Percentiles rank a stretch among this genome's conserved stretches.
phyloP scores from a whole-genome alignment of 495 filamentous ascomycete species.

The Trypethelium eluteriae region DNA sequence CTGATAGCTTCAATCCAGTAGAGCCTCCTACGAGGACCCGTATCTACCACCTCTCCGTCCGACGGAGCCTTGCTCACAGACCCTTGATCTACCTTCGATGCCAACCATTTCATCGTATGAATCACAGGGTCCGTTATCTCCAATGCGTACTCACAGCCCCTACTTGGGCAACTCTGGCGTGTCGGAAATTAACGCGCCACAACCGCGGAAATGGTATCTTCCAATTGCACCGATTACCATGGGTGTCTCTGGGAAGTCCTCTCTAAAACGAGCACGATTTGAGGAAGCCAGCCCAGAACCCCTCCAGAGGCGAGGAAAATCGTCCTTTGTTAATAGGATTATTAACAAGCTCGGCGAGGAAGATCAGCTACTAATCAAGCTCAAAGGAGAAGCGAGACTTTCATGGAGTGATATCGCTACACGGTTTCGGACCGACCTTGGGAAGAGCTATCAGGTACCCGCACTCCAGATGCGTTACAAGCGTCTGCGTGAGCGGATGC shows the following conservation, averaged over 20 bases:
- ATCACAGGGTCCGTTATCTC: constrained; percentile 16
- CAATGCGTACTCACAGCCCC: constrained; percentile 22
- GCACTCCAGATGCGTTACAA: constrained; percentile 68
- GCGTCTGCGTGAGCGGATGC: constrained; percentile 54
- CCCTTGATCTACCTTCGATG: too few relatives aligned
- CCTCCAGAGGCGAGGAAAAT: constrained; percentile 25
- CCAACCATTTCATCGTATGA: too few relatives aligned
- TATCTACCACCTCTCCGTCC: too few relatives aligned
- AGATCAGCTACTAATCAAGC: constrained; percentile 57
- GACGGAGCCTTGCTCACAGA: too few relatives aligned
- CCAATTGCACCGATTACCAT: constrained; percentile 18
- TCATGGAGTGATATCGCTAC: constrained; percentile 64
- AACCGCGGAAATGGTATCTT: constrained; percentile 31
- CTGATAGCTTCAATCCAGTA: too few relatives aligned
- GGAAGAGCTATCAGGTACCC: constrained; percentile 59
- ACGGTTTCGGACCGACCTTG: constrained; percentile 53
- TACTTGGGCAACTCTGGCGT: constrained; percentile 22
- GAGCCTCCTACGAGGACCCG: too few relatives aligned
- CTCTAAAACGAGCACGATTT: constrained; percentile 28
- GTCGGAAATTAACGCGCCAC: constrained; percentile 28
- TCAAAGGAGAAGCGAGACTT: constrained; percentile 58
- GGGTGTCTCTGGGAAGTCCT: constrained; percentile 2
- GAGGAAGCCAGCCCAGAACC: constrained; percentile 26
- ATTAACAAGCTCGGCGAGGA: constrained; percentile 47
- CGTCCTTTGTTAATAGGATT: constrained; percentile 25